Evolutionary conservation across 352 stramenopile genomes (phyloP).

Genomic region (Albugo candida): DNA sequence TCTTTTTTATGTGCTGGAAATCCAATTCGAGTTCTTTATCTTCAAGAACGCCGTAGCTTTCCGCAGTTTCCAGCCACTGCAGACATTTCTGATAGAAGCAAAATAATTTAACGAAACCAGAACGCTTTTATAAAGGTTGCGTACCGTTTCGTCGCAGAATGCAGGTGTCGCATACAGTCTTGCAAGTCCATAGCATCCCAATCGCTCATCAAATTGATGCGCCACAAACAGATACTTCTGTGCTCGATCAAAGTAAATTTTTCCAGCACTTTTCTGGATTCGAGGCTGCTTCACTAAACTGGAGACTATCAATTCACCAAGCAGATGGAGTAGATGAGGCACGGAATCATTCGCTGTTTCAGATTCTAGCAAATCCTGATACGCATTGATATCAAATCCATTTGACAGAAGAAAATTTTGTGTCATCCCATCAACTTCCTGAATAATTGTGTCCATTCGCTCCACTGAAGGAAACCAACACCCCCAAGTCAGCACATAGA

Average conservation of each 20-base stretch:
- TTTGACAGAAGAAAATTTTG: slow-evolving; percentile 1
- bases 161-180: slow-evolving; percentile 30
- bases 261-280: background rate
- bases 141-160: slow-evolving; percentile 38
- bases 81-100: slow-evolving; percentile 23
- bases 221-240: slow-evolving; percentile 30
- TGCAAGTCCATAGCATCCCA: slow-evolving; percentile 56
- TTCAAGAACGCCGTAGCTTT: slow-evolving; percentile 63
- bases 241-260: background rate
- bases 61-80: slow-evolving; percentile 54
- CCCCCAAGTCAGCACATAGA: background rate
- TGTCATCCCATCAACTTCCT: slow-evolving; percentile 2
- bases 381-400: slow-evolving; percentile 7
- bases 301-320: slow-evolving; percentile 1
- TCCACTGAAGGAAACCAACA: background rate
- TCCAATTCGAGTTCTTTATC: slow-evolving; percentile 14
- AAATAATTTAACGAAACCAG: background rate
- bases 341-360: slow-evolving; percentile 3
- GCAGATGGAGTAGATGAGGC: slow-evolving; percentile 6
- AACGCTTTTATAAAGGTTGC: background rate
- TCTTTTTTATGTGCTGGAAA: no score
- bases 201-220: slow-evolving; percentile 69
- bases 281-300: background rate
- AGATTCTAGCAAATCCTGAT: slow-evolving; percentile 1
- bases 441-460: background rate